Evolutionary conservation across 768 basidiomycete genomes (phyloP).

Genomic region (Macrolepiota dolichaula): DNA sequence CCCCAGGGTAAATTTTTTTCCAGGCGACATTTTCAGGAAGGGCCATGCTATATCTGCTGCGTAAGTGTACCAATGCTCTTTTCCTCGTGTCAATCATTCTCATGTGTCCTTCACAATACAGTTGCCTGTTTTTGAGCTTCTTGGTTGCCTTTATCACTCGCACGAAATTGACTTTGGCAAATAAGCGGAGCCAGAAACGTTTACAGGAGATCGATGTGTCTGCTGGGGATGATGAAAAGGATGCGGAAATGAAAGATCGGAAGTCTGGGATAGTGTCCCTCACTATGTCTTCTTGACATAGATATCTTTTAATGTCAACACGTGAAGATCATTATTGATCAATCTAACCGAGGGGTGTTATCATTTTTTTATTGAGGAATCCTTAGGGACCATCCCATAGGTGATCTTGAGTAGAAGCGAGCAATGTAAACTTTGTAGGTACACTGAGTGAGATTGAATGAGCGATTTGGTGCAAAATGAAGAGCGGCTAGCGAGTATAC

Average conservation of each 20-base stretch:
- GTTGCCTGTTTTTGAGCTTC: slow-evolving; percentile 43
- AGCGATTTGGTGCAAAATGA: no score
- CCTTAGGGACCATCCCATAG: no score
- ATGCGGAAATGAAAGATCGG: slow-evolving; percentile 21
- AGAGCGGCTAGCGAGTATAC: no score
- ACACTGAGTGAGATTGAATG: no score
- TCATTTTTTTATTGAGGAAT: no score
- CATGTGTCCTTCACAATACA: slow-evolving; percentile 13
- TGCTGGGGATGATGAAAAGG: slow-evolving; percentile 26
- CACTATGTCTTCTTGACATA: slow-evolving; percentile 52
- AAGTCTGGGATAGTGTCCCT: slow-evolving; percentile 47
- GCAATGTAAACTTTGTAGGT: no score
- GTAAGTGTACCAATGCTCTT: slow-evolving; percentile 23
- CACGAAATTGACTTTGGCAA: slow-evolving; percentile 39
- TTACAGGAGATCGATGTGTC: slow-evolving; percentile 7
- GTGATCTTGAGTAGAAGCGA: no score
- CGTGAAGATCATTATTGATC: no score
- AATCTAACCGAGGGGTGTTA: no score
- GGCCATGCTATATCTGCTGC: slow-evolving; percentile 55
- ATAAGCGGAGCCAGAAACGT: slow-evolving; percentile 32
- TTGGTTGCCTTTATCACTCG: slow-evolving; percentile 39
- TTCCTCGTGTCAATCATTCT: not conserved
- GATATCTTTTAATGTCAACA: no score
- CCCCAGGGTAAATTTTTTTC: slow-evolving; percentile 58
- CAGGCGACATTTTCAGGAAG: slow-evolving; percentile 45